phyloP scores from a whole-genome alignment of 176 grass and related monocot genomes.

The Oryza officinalis region DNA sequence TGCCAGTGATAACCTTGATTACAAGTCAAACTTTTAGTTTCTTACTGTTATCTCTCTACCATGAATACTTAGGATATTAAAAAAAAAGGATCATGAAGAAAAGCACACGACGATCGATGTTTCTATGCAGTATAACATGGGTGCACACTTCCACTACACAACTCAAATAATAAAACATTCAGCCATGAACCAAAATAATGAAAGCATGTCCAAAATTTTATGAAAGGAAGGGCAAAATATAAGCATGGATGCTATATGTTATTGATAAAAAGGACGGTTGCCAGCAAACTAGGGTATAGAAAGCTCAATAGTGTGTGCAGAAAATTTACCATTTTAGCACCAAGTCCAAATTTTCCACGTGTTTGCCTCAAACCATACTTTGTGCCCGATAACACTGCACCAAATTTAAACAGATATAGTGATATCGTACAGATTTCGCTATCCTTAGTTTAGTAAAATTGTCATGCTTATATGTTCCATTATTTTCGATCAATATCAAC shows the following conservation, averaged over 20 bases:
- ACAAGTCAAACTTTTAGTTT: not conserved
- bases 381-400: slow-evolving; percentile 91
- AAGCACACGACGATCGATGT: slow-evolving; percentile 21
- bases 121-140: slow-evolving; percentile 11
- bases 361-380: slow-evolving; percentile 99
- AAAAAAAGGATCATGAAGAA: not conserved
- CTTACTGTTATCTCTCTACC: slow-evolving; percentile 26
- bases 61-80: slow-evolving; percentile 14
- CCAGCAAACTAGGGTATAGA: not conserved
- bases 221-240: slow-evolving; percentile 1
- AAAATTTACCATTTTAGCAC: slow-evolving; percentile 88
- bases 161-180: slow-evolving; percentile 18
- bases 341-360: slow-evolving; percentile 97
- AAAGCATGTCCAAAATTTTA: slow-evolving; percentile 10
- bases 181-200: slow-evolving; percentile 12
- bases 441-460: not conserved
- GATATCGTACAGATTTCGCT: slow-evolving; percentile 1
- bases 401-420: slow-evolving; percentile 37
- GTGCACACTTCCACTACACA: slow-evolving; percentile 29
- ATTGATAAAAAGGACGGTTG: not conserved
- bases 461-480: not conserved
- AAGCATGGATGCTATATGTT: not conserved
- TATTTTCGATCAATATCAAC: not conserved
- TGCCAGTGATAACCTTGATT: not conserved
- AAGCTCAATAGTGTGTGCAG: not conserved